phyloP scores from a whole-genome alignment of 78 protist species.

The Protostelium mycophagum region DNA sequence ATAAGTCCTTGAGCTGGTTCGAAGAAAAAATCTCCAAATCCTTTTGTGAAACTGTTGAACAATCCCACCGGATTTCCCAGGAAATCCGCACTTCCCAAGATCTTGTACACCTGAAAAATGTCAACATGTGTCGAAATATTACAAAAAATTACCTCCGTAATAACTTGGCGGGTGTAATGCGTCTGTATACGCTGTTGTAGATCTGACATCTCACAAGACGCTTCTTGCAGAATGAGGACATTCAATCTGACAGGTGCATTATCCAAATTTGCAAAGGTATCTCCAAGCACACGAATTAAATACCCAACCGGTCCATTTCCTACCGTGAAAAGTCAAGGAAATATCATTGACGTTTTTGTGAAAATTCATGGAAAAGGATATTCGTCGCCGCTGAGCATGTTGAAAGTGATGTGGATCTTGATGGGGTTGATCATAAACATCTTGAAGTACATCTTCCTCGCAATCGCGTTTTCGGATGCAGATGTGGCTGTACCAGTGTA shows the following conservation, averaged over 20 bases:
- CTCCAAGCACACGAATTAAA: not conserved
- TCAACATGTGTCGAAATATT: not conserved
- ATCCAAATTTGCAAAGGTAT: conserved; percentile 6
- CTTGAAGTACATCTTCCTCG: conserved; percentile 50
- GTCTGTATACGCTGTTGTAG: not conserved
- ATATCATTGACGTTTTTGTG: too few relatives aligned
- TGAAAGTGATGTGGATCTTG: conserved; percentile 45
- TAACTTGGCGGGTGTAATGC: conserved; percentile 9
- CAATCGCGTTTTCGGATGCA: not conserved
- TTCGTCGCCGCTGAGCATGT: conserved; percentile 39
- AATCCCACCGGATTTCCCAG: conserved; percentile 86
- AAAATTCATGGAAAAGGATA: not conserved
- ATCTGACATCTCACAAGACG: not conserved
- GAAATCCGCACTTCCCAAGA: conserved; percentile 70
- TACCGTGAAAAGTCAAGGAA: not conserved
- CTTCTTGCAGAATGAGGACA: conserved; percentile 7
- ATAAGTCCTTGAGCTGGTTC: conserved; percentile 80
- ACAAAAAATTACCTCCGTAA: not conserved
- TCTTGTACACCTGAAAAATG: conserved; percentile 19
- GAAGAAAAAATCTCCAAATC: conserved; percentile 78
- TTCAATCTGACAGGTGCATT: not conserved
- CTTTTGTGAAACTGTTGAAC: conserved; percentile 61
- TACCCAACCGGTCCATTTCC: not conserved
- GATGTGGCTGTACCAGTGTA: not conserved
- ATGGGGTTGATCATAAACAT: conserved; percentile 50